Base-by-base conservation (phyloP, 495 filamentous ascomycete species). In the Tuber umbilicatum region DNA sequence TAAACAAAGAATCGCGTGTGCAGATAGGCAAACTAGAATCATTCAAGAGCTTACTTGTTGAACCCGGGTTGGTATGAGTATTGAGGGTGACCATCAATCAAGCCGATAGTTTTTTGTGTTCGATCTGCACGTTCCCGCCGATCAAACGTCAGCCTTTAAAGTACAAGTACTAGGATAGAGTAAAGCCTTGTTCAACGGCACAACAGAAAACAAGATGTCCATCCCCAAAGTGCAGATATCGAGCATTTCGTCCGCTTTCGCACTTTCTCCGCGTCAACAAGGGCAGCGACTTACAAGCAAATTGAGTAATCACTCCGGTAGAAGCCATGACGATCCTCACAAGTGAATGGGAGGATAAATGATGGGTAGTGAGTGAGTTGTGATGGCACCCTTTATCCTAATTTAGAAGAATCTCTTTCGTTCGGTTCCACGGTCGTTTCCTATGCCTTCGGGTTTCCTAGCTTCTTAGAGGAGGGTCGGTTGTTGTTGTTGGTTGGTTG, bases 91-190 rank as follows among this genome's bases (percentile, higher is more conserved):
- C 93, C 93, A 86, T 98, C 91, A 84, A 96, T 88, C 84, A 97
- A 88, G 80, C 94, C 94, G 86, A 99, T 93, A 79, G 90, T 91
- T 89, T 97, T 97, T 85, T 94, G 90, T 84, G 95, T 97, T 83
- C 95, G 93, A 88, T 91, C 81, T 82, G 27, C 64, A 72, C 21
- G 70, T 73, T 37, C 42, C 60, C 64, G 64, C 21, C 67, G 73
- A 68, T 47, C 42, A 74, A 35, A 72, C 68, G 75, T 79, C 50
- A 80, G 77, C 41, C 40, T 45, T 17, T 7, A 70, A 74, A 27
- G n/a, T 43, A 40, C 35, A 74, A 27, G n/a, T 43, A 40, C 35
- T 38, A 27, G 17, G 43, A n/a, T 35, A 35, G 38, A 71, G 37
- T 43, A 23, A 27, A 68, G 39, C 14, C 39, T 40, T 39, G n/a